A percentile compares a stretch with the other conserved stretches of the same genome.
Conservation (phyloP, 2,329 filamentous ascomycete species). For the Fusarium sp. region DNA sequence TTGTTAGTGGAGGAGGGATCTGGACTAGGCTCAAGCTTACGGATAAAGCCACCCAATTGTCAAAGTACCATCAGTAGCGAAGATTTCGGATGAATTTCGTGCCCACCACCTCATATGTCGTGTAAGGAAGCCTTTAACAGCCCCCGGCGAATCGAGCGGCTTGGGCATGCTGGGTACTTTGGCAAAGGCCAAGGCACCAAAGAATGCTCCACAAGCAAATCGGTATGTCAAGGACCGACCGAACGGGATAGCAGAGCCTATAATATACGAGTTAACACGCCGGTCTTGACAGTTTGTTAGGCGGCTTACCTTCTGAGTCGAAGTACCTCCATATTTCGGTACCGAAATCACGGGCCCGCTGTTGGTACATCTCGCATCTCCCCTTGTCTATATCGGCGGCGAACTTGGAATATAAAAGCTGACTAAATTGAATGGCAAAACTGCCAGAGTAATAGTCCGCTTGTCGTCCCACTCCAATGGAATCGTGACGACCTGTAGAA, state of each 20-base stretch:
- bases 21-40: constrained; percentile 8
- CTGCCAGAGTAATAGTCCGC: constrained; percentile 66
- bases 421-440: constrained; percentile 65
- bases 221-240: constrained; percentile 63
- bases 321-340: constrained; percentile 61
- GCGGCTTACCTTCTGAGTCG: constrained; percentile 53
- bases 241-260: constrained; percentile 64
- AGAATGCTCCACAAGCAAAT: constrained; percentile 63
- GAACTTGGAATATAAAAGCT: constrained; percentile 60
- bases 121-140: constrained; percentile 61
- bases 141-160: constrained; percentile 53
- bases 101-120: constrained; percentile 65
- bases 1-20: accelerated
- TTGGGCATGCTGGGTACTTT: constrained; percentile 52
- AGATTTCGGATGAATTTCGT: constrained; percentile 55
- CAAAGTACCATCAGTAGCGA: constrained; percentile 61
- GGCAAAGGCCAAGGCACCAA: constrained; percentile 58
- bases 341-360: constrained; percentile 57
- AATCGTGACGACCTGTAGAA: constrained; percentile 40
- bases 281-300: accelerated
- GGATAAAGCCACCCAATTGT: constrained; percentile 57
- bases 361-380: constrained; percentile 52
- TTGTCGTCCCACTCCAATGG: constrained; percentile 50
- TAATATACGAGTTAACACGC: not conserved
- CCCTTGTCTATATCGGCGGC: constrained; percentile 55